Evolutionary conservation across 768 basidiomycete genomes (phyloP).

Genomic region (Lentinus tigrinus): DNA sequence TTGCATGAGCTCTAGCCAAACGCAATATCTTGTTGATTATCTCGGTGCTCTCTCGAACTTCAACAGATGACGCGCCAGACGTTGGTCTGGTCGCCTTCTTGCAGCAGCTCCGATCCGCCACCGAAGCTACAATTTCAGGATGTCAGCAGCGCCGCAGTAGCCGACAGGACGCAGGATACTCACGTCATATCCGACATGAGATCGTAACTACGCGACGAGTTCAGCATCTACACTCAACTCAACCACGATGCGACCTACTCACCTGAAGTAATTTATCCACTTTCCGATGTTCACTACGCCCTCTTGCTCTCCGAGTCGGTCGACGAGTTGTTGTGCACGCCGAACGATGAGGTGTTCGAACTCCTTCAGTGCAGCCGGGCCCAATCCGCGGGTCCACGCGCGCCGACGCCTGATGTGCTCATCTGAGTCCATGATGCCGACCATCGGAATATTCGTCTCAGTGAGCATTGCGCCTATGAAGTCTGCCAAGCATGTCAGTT

Average conservation of each 20-base stretch:
- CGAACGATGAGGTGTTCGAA: slow-evolving; percentile 42
- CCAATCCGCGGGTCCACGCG: slow-evolving; percentile 52
- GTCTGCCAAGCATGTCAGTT: neutral
- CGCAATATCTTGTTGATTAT: no score
- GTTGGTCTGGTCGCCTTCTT: slow-evolving; percentile 42
- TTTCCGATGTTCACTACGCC: slow-evolving; percentile 30
- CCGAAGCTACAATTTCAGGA: slow-evolving; percentile 29
- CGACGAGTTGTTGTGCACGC: slow-evolving; percentile 41
- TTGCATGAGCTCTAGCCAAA: no score
- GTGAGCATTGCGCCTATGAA: neutral
- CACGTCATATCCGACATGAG: slow-evolving; percentile 41
- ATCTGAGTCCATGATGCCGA: slow-evolving; percentile 12
- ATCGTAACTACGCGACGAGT: slow-evolving; percentile 32
- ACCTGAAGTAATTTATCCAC: slow-evolving; percentile 43
- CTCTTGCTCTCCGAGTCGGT: slow-evolving; percentile 28
- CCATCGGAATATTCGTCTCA: slow-evolving; percentile 9
- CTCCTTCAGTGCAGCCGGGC: slow-evolving; percentile 42
- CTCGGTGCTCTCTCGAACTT: no score
- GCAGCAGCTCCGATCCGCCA: slow-evolving; percentile 35
- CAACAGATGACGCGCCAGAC: slow-evolving; percentile 44
- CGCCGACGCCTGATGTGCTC: slow-evolving; percentile 47
- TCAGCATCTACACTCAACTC: neutral
- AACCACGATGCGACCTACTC: slow-evolving; percentile 13
- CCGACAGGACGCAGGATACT: neutral
- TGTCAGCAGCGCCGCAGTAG: neutral